Base-by-base conservation (phyloP, 345 rosid species). In the Streptanthus diversifolius region DNA sequence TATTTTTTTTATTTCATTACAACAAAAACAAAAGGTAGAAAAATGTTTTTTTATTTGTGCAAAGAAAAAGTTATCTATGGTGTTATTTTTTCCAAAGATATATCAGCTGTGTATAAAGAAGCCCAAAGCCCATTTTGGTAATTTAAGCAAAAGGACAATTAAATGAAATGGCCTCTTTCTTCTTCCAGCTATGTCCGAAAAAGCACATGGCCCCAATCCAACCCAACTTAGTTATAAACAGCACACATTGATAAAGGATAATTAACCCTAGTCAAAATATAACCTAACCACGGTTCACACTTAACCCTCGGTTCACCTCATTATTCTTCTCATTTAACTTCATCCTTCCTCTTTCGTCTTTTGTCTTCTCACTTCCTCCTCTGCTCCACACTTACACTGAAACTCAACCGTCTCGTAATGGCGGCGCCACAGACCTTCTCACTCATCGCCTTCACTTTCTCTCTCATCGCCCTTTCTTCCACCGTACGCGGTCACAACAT, bases 401-500 rank as follows among this genome's bases (percentile, higher is more conserved):
- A 67, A 30, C 40, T 22, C 56, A 51, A 22, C 68, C 36, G 39
- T 74, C 56, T 61, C 21, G 5, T 60, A 17, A 87, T 87, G 93
- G 79, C 25, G 30, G 61, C 79, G 14, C 52, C 56, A 18, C 84
- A 30, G 30, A 68, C 40, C 0, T 82, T 75, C 75, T 36, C 56
- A 8, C 61, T 79, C 75, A 58, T 82, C 47, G 68, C 77, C 70
- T 54, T 83, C 59, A 14, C 77, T 60, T 36, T 86, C 35, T 27
- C 81, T 3, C 25, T 86, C 80, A 56, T 82, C 63, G 51, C 62
- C 21, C 4, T 78, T 2, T 48, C 74, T 35, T 18, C 80, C 77
- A 44, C 83, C 25, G 74, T 69, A 36, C 12, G 66, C n/a, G 70
- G 84, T 62, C 91, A 87, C 81, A 91, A 95, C 83, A 88, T 91